phyloP scores from a whole-genome alignment of 169 alveolate species.

The Cryptosporidium viatorum region DNA sequence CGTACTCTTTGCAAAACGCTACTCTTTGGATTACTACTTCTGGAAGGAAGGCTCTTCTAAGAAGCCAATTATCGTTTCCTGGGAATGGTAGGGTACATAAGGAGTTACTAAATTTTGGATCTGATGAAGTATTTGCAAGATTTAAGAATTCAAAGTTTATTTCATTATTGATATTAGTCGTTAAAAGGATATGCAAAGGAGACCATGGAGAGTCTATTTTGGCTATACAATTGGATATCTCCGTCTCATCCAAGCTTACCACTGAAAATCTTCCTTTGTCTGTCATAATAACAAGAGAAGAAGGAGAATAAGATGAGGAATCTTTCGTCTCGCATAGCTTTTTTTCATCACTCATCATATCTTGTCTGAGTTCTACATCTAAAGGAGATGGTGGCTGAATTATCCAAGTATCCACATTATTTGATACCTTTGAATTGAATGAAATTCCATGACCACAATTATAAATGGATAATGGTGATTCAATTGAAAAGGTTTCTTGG shows the following conservation, averaged over 20 bases:
- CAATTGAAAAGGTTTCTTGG: conserved; percentile 31
- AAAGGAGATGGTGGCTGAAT: conserved; percentile 37
- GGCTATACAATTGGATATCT: conserved; percentile 34
- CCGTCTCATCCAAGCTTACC: conserved; percentile 4
- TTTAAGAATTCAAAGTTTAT: conserved; percentile 39
- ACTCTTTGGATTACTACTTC: conserved; percentile 61
- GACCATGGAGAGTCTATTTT: conserved; percentile 71
- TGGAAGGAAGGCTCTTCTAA: conserved; percentile 44
- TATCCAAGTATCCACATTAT: conserved; percentile 63
- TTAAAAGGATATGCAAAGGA: conserved; percentile 24
- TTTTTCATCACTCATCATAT: not conserved
- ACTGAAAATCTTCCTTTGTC: conserved; percentile 32
- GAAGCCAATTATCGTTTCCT: conserved; percentile 35
- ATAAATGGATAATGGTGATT: conserved; percentile 48
- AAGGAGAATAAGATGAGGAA: not conserved
- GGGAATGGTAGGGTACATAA: conserved; percentile 19
- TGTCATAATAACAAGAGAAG: conserved; percentile 10
- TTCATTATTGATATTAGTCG: conserved; percentile 7
- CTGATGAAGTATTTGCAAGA: not conserved
- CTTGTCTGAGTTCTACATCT: not conserved
- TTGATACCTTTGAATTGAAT: conserved; percentile 11
- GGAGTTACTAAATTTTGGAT: not conserved
- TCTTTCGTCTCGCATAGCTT: not conserved
- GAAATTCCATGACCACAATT: conserved; percentile 46
- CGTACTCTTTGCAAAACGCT: conserved; percentile 28